A percentile compares a stretch with the other conserved stretches of the same genome.
These are phyloP conservation scores for Neophaeococcomyces aloes DNA, from an alignment of 2,329 filamentous ascomycete genomes.

Conservation along the genomic window DNA sequence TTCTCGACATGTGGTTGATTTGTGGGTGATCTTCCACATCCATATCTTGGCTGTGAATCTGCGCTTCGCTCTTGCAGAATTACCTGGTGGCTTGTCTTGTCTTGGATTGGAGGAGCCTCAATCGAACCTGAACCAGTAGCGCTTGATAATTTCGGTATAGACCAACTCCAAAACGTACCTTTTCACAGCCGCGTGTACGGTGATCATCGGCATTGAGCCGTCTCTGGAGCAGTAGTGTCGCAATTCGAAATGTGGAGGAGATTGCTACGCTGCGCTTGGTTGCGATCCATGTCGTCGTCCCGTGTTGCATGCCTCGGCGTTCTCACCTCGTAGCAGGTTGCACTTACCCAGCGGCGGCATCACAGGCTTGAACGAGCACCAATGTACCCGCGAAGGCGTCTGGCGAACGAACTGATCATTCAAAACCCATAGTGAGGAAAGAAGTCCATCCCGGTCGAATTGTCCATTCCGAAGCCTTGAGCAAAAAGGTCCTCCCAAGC, in stretches of 20 bases:
- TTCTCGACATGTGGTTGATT: background rate
- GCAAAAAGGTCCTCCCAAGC: constrained; percentile 8
- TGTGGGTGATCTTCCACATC: background rate
- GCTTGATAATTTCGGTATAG: too few species aligned
- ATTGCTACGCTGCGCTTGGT: too few species aligned
- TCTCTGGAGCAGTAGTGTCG: too few species aligned
- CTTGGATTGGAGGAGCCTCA: too few species aligned
- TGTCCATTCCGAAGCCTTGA: constrained; percentile 7
- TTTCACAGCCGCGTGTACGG: too few species aligned
- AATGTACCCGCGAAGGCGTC: background rate
- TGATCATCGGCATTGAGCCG: too few species aligned
- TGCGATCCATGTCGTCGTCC: background rate
- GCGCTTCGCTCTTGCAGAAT: too few species aligned
- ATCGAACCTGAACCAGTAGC: too few species aligned
- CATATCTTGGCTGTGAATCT: too few species aligned
- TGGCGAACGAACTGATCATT: background rate
- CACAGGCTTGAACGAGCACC: background rate
- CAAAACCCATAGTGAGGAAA: constrained; percentile 7
- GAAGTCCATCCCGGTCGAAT: constrained; percentile 6
- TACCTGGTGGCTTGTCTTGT: too few species aligned
- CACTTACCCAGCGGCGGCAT: background rate
- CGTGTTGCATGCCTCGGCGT: background rate
- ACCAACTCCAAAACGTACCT: too few species aligned
- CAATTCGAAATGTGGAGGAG: too few species aligned
- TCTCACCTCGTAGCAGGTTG: background rate